Conservation (phyloP, 2,329 filamentous ascomycete species). For the Apiospora kogelbergensis region DNA sequence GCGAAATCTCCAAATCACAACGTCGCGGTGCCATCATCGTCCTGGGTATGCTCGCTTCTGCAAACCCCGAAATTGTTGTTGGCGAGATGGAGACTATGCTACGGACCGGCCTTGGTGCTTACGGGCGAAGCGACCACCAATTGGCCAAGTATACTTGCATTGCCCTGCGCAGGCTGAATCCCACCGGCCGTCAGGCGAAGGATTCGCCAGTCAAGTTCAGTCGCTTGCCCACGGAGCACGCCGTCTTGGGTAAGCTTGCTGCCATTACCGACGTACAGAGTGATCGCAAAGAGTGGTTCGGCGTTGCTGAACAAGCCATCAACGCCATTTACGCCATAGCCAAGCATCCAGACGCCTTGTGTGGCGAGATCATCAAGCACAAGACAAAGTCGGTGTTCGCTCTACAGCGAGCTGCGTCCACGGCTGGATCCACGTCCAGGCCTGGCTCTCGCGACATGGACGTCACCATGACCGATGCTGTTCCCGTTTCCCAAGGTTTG, state of each 20-base stretch:
- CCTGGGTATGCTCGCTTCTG: constrained; percentile 91
- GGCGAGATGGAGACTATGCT: constrained; percentile 95
- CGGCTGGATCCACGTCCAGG: constrained; percentile 35
- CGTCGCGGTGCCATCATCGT: constrained; percentile 93
- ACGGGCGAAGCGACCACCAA: constrained; percentile 80
- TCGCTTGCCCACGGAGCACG: constrained; percentile 88
- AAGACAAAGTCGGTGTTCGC: constrained; percentile 83
- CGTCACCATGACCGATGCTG: constrained; percentile 28
- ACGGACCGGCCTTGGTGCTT: constrained; percentile 78
- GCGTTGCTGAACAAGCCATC: constrained; percentile 93
- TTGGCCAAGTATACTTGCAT: constrained; percentile 95
- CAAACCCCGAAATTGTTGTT: constrained; percentile 88
- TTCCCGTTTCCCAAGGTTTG: constrained; percentile 33
- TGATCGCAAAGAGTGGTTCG: constrained; percentile 93
- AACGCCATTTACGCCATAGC: constrained; percentile 92
- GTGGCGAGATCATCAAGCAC: constrained; percentile 83
- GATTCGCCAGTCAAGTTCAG: constrained; percentile 68
- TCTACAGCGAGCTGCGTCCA: constrained; percentile 17
- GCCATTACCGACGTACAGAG: constrained; percentile 83
- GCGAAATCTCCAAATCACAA: constrained; percentile 89
- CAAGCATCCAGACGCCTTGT: constrained; percentile 90
- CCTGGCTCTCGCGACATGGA: constrained; percentile 47
- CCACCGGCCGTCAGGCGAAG: constrained; percentile 76
- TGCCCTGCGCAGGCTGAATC: constrained; percentile 86
- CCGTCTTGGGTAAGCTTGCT: constrained; percentile 77